phyloP scores from a whole-genome alignment of 306 rosid genomes.

The Datisca glomerata region DNA sequence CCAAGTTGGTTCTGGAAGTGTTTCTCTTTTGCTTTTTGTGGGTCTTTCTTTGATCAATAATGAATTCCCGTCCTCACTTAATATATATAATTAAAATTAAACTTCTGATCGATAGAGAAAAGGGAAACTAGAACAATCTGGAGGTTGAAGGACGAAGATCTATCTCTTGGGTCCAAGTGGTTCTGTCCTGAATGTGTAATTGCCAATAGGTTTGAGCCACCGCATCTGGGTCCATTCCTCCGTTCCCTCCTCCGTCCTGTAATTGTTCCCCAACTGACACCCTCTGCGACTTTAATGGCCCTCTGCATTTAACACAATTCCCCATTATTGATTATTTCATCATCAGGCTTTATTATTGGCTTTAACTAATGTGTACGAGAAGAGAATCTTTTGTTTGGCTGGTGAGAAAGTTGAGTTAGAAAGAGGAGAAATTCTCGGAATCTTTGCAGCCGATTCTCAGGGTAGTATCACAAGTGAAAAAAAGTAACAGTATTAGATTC shows the following conservation, averaged over 20 bases:
- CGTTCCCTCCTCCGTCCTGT: constrained; percentile 16
- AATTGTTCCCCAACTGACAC: constrained; percentile 24
- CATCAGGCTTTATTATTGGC: too few species aligned
- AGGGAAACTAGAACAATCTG: too few species aligned
- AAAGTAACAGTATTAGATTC: constrained; percentile 2
- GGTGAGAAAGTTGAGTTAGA: constrained; percentile 2
- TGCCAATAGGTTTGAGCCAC: constrained; percentile 94
- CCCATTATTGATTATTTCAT: neutral
- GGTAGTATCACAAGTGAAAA: too few species aligned
- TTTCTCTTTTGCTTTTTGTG: too few species aligned
- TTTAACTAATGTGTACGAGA: too few species aligned
- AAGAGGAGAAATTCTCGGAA: too few species aligned
- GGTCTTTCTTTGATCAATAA: too few species aligned
- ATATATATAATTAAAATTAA: too few species aligned
- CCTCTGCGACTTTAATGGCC: constrained; percentile 24
- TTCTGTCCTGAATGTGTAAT: constrained; percentile 67
- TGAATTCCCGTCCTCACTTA: too few species aligned
- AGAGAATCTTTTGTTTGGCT: constrained; percentile 8
- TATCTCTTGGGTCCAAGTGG: constrained; percentile 91
- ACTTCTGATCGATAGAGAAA: too few species aligned
- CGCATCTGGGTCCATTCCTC: constrained; percentile 64
- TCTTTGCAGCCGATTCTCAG: too few species aligned
- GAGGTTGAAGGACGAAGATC: constrained; percentile 85
- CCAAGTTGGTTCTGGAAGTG: too few species aligned
- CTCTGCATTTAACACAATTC: neutral